Percentiles rank a stretch among this genome's conserved stretches.
Conservation (phyloP, 495 filamentous ascomycete genomes). For the Aspergillus leporis region DNA sequence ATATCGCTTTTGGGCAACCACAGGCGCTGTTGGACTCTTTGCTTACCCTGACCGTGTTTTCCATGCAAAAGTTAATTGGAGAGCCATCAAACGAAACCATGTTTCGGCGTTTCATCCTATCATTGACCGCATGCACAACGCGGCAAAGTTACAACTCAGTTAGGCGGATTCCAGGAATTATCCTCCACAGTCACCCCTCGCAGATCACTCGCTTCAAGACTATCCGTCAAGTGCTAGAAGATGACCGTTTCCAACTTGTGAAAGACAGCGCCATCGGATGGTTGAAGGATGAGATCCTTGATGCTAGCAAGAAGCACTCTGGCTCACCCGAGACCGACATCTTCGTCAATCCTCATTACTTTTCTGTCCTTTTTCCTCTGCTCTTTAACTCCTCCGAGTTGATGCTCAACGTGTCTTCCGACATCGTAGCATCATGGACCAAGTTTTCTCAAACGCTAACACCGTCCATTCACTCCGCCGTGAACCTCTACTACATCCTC, state of each 20-base stretch:
- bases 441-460: slow-evolving; percentile 39
- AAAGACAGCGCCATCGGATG: slow-evolving; percentile 82
- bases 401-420: slow-evolving; percentile 26
- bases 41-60: slow-evolving; percentile 34
- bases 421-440: slow-evolving; percentile 38
- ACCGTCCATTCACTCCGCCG: slow-evolving; percentile 40
- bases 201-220: slow-evolving; percentile 69
- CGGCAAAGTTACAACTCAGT: slow-evolving; percentile 69
- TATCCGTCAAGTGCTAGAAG: slow-evolving; percentile 76
- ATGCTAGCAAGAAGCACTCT: slow-evolving; percentile 31
- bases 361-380: slow-evolving; percentile 52
- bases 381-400: slow-evolving; percentile 31
- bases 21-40: slow-evolving; percentile 44
- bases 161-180: slow-evolving; percentile 66
- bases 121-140: slow-evolving; percentile 66
- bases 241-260: slow-evolving; percentile 68
- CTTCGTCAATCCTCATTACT: slow-evolving; percentile 41
- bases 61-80: slow-evolving; percentile 26
- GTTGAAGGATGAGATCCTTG: slow-evolving; percentile 81
- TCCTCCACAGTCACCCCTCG: slow-evolving; percentile 77
- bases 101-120: slow-evolving; percentile 52
- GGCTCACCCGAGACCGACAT: slow-evolving; percentile 18
- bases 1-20: slow-evolving; percentile 42
- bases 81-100: slow-evolving; percentile 30
- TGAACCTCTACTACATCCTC: slow-evolving; percentile 50